These are phyloP conservation scores for Ramalina intermedia DNA, from an alignment of 495 filamentous ascomycete genomes.

Conservation along the genomic window DNA sequence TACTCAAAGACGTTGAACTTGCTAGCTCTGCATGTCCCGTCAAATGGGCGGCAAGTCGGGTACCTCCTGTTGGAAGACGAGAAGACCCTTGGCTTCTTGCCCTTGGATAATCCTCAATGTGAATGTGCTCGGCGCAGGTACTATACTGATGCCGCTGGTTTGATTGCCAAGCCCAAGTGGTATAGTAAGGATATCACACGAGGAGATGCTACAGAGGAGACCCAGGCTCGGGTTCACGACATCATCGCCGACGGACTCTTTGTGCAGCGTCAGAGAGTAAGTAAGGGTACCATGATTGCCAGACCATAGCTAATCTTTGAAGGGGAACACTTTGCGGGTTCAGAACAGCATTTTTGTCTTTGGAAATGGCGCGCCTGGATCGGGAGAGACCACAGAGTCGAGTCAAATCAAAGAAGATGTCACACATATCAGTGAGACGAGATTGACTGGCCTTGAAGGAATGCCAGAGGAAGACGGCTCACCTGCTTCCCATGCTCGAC, in stretches of 20 bases:
- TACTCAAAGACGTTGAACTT: slow-evolving; percentile 55
- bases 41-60: slow-evolving; percentile 39
- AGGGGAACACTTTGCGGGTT: too few species aligned
- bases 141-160: slow-evolving; percentile 22
- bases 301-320: too few species aligned
- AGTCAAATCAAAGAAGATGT: slow-evolving; percentile 21
- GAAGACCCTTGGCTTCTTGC: slow-evolving; percentile 59
- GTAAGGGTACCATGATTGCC: neutral
- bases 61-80: slow-evolving; percentile 71
- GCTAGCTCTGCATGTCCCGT: slow-evolving; percentile 46
- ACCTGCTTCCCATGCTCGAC: too few species aligned
- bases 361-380: too few species aligned
- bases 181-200: slow-evolving; percentile 41
- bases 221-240: slow-evolving; percentile 53
- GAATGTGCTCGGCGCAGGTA: slow-evolving; percentile 35
- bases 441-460: neutral
- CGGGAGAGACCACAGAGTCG: neutral
- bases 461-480: neutral
- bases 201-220: slow-evolving; percentile 52
- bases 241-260: slow-evolving; percentile 51
- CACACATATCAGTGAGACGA: slow-evolving; percentile 22
- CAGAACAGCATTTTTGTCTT: too few species aligned
- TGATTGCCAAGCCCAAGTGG: slow-evolving; percentile 38
- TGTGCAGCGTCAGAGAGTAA: slow-evolving; percentile 40
- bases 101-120: slow-evolving; percentile 30